Evolutionary conservation across 2,329 filamentous ascomycete genomes (phyloP).

Genomic region (Penicillium sp.): DNA sequence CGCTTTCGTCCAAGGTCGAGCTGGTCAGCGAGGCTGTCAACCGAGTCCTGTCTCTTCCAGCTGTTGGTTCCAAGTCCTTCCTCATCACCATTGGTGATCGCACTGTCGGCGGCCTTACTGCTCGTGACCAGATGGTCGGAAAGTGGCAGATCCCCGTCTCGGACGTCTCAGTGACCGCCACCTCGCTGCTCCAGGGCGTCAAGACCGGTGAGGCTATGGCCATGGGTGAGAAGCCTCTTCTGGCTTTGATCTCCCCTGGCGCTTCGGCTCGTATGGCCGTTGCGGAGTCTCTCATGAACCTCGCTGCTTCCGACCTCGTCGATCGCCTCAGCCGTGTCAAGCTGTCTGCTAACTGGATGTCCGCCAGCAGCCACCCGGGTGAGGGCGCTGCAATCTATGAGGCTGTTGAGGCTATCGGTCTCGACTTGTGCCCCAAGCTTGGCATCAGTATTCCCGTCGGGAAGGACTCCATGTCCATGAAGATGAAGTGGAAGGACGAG

Average conservation of each 20-base stretch:
- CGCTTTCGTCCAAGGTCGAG: conserved; percentile 51
- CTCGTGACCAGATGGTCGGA: conserved; percentile 92
- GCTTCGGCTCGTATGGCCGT: conserved; percentile 97
- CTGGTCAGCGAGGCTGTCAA: conserved; percentile 71
- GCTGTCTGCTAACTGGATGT: conserved; percentile 98
- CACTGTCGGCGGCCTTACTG: conserved; percentile 84
- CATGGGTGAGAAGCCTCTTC: conserved; percentile 87
- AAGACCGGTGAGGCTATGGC: conserved; percentile 94
- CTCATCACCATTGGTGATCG: conserved; percentile 95
- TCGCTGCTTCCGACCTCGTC: conserved; percentile 76
- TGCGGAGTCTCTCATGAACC: conserved; percentile 88
- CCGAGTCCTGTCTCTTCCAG: conserved; percentile 78
- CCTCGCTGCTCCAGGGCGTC: conserved; percentile 71
- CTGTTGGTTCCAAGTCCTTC: conserved; percentile 96
- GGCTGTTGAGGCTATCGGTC: conserved; percentile 87
- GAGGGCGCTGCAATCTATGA: conserved; percentile 92
- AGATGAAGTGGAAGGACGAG: conserved; percentile 86
- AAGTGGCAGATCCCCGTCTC: conserved; percentile 94
- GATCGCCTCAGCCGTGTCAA: conserved; percentile 77
- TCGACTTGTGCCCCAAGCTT: conserved; percentile 88
- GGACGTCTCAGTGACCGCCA: conserved; percentile 89
- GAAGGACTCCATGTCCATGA: conserved; percentile 99
- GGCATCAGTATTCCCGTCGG: conserved; percentile 93
- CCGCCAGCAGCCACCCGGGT: conserved; percentile 87
- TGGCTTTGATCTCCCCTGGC: conserved; percentile 85